Conservation (phyloP, 2,329 filamentous ascomycete genomes). For the Fonsecaea nubica region DNA sequence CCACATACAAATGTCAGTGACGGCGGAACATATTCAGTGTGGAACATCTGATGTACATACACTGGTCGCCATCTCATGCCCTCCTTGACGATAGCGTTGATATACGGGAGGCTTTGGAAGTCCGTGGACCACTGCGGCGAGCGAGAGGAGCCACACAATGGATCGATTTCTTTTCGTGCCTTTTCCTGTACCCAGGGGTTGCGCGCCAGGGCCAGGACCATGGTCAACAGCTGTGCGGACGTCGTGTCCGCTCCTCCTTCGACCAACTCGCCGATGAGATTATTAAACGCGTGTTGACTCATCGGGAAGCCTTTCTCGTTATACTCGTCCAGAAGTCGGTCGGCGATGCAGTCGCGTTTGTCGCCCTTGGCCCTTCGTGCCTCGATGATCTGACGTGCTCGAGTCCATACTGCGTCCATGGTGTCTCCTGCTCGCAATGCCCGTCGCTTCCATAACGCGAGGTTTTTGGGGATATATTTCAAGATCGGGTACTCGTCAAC, state of each 20-base stretch:
- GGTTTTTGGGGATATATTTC: slow-evolving; percentile 27
- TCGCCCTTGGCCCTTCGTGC: slow-evolving; percentile 8
- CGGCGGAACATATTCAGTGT: no score
- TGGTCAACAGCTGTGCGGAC: slow-evolving; percentile 16
- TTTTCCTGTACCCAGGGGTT: slow-evolving; percentile 60
- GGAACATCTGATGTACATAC: slow-evolving; percentile 1
- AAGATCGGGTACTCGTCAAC: slow-evolving; percentile 37
- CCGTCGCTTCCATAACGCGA: slow-evolving; percentile 21
- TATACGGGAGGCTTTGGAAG: slow-evolving; percentile 45
- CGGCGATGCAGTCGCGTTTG: slow-evolving; percentile 17
- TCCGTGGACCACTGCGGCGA: slow-evolving; percentile 46
- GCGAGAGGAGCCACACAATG: slow-evolving; percentile 52
- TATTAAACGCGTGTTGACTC: slow-evolving; percentile 15
- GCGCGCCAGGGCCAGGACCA: slow-evolving; percentile 47
- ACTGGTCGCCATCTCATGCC: slow-evolving; percentile 52
- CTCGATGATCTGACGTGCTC: slow-evolving; percentile 10
- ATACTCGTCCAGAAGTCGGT: slow-evolving; percentile 15
- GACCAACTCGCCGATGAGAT: slow-evolving; percentile 20
- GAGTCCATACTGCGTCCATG: slow-evolving; percentile 24
- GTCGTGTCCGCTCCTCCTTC: slow-evolving; percentile 31
- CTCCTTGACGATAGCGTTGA: slow-evolving; percentile 51
- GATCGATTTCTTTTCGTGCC: slow-evolving; percentile 56
- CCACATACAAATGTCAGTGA: no score
- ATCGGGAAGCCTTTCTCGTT: slow-evolving; percentile 18
- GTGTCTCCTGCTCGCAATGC: slow-evolving; percentile 10